Conservation (phyloP, 176 grass and related monocot species). For the Oryza nivara region DNA sequence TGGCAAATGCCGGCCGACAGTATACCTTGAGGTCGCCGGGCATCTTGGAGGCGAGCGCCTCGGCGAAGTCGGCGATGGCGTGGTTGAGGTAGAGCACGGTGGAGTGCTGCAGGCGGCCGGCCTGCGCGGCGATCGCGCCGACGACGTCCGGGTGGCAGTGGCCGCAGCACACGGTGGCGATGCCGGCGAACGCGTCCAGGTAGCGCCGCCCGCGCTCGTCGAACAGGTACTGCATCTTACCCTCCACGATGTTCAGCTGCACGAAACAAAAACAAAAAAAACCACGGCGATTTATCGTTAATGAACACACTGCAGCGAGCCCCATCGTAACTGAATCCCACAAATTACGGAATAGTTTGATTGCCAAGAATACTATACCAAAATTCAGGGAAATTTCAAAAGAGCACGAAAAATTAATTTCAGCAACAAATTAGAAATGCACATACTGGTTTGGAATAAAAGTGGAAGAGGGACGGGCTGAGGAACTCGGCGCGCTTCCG, state of each 20-base stretch:
- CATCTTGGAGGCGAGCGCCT: constrained; percentile 85
- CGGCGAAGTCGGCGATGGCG: constrained; percentile 81
- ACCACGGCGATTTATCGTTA: background rate
- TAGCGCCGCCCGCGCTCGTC: constrained; percentile 82
- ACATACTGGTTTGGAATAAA: constrained; percentile 80
- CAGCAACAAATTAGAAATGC: background rate
- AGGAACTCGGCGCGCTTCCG: constrained; percentile 83
- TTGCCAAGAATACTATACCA: background rate
- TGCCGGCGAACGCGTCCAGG: constrained; percentile 92
- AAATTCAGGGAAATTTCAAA: background rate
- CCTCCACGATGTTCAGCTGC: constrained; percentile 94
- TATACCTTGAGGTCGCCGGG: constrained; percentile 82
- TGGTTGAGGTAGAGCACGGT: constrained; percentile 94
- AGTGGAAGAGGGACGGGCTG: constrained; percentile 89
- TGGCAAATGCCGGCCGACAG: too few relatives aligned
- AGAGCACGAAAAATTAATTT: too few relatives aligned
- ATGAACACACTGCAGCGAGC: background rate
- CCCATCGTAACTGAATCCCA: background rate
- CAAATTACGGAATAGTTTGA: too few relatives aligned
- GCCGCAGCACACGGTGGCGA: constrained; percentile 89
- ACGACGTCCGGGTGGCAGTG: constrained; percentile 88
- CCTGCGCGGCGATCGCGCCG: constrained; percentile 71
- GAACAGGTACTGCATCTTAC: constrained; percentile 94
- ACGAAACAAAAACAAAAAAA: background rate
- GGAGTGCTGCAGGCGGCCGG: constrained; percentile 72